Evolutionary conservation across 2,329 filamentous ascomycete species (phyloP), one percentile per base, ranked within the genome.

Genomic region (Diaporthe caulivora): DNA sequence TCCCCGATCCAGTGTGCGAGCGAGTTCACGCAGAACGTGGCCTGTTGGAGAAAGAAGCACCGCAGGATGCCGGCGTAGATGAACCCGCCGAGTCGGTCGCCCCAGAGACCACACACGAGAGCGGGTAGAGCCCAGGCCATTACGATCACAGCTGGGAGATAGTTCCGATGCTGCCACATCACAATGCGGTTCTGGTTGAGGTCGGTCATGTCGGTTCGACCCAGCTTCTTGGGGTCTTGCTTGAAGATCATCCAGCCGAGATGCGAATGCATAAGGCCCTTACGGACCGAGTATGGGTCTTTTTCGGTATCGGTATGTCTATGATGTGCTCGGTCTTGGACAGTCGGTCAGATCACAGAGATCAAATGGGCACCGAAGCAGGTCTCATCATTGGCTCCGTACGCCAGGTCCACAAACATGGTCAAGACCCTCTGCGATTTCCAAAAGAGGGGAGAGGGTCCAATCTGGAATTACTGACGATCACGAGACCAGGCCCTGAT

Each of bases 1-100:
- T 97, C 95, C 76, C 95, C 94, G 80, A 97, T 92, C 93, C 93
- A 97, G 86, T 97, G 94, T 76, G 94, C 94, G 75, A 97, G 87
- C n/a, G 93, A 95, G 89, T 97, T 97, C 88, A 97, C 94, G 80
- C 94, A 97, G 89, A 97, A 97, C 76, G 95, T 97, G 74, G 94
- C 94, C 85, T 97, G 94, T 87, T 97, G 94, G 77, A 97, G 93
- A 84, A 96, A 93, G 89, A 95, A 95, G 85, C 96, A 92, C 78
- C 94, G 92, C 77, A 97, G 90, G 78, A 97, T 94, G 80, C 94
- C 94, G 75, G 88, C 94, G 80, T 97, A 97, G 82, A 97, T 88
- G 83, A 95, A 94, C 57, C 95, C 95, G 78, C 95, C 95, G 73
- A 88, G 81, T 90, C 90, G 96, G 84, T 97, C 94, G 82, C 90